Conservation (phyloP, 1,139 yeast species). For the Pichia sp. region DNA sequence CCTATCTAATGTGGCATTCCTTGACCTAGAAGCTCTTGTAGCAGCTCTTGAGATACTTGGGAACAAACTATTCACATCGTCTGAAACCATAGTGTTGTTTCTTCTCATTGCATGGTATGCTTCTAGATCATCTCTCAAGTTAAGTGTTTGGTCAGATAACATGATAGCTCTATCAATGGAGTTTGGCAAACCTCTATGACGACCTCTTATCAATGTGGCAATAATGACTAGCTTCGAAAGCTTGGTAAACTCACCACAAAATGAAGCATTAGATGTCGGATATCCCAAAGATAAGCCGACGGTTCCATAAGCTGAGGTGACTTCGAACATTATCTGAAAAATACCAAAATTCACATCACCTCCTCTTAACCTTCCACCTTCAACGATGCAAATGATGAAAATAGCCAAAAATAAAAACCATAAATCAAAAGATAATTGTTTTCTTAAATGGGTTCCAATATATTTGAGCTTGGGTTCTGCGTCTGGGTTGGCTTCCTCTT, state of each 20-base stretch:
- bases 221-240: constrained; percentile 80
- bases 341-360: constrained; percentile 52
- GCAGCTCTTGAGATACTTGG: constrained; percentile 14
- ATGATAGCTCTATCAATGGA: constrained; percentile 90
- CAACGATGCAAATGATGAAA: constrained; percentile 82
- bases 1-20: constrained; percentile 2
- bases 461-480: constrained; percentile 37
- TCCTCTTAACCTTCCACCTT: constrained; percentile 56
- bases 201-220: constrained; percentile 88
- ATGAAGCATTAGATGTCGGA: constrained; percentile 61
- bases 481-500: constrained; percentile 30
- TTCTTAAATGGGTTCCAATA: constrained; percentile 83
- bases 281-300: constrained; percentile 90
- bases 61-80: constrained; percentile 4
- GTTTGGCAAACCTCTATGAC: constrained; percentile 96
- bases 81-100: constrained; percentile 17
- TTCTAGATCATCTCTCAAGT: constrained; percentile 62
- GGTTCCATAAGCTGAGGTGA: constrained; percentile 93
- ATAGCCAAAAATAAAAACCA: constrained; percentile 91
- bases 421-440: constrained; percentile 87
- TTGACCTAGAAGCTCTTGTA: constrained; percentile 5
- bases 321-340: constrained; percentile 76
- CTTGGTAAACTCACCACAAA: constrained; percentile 65
- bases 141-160: constrained; percentile 70
- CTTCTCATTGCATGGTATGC: constrained; percentile 47